Evolutionary conservation across 2,329 filamentous ascomycete genomes (phyloP).

Genomic region (Lachnellula arida): DNA sequence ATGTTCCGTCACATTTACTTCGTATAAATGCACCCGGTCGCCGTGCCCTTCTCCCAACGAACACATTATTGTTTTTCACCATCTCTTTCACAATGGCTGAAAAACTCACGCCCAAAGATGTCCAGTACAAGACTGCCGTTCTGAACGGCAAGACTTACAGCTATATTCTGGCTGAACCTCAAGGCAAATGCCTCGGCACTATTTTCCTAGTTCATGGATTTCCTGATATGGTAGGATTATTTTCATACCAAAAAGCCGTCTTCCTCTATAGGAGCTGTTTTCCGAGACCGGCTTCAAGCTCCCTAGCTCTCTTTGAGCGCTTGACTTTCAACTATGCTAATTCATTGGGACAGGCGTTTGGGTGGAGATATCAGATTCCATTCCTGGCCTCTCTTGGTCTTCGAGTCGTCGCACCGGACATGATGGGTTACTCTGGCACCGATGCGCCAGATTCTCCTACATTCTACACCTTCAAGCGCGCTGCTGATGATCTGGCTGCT

Average conservation of each 20-base stretch:
- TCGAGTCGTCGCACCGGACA: constrained; percentile 75
- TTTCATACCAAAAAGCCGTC: too few relatives aligned
- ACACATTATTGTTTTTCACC: background rate
- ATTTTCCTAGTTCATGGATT: constrained; percentile 58
- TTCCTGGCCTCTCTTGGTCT: constrained; percentile 66
- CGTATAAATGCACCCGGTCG: background rate
- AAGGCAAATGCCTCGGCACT: constrained; percentile 41
- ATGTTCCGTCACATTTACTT: too few relatives aligned
- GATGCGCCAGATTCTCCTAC: constrained; percentile 58
- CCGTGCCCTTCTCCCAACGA: background rate
- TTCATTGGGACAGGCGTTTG: constrained; percentile 44
- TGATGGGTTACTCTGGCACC: constrained; percentile 76
- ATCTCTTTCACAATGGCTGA: constrained; percentile 45
- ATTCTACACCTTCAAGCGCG: constrained; percentile 67
- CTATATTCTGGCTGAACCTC: constrained; percentile 53
- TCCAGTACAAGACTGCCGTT: constrained; percentile 56
- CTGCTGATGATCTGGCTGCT: constrained; percentile 69
- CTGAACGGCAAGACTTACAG: constrained; percentile 69
- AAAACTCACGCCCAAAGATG: constrained; percentile 63
- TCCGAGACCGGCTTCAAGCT: too few relatives aligned
- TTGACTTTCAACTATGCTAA: too few relatives aligned
- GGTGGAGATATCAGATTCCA: constrained; percentile 89
- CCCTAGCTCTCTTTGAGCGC: too few relatives aligned
- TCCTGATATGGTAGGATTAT: constrained; percentile 57
- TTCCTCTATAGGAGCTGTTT: too few relatives aligned